Percentiles rank a stretch among this genome's conserved stretches.
phyloP scores from a whole-genome alignment of 352 stramenopile genomes.

The Pythium chondricola region DNA sequence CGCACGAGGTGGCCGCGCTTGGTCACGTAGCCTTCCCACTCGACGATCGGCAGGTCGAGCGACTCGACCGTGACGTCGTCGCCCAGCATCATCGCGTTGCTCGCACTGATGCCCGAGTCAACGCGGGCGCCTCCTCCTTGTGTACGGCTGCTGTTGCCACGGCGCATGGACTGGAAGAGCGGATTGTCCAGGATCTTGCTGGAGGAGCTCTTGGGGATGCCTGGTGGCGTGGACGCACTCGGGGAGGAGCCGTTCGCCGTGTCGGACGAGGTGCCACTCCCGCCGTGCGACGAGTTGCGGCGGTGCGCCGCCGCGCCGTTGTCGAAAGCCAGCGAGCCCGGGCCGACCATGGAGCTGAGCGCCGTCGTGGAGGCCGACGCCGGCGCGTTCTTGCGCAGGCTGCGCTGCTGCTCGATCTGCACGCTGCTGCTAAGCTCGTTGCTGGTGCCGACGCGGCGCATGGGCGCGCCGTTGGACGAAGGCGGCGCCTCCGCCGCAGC shows the following conservation, averaged over 20 bases:
- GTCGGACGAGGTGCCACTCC: conserved; percentile 17
- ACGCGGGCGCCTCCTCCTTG: conserved; percentile 30
- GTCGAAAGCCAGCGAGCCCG: conserved; percentile 5
- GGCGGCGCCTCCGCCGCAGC: conserved; percentile 22
- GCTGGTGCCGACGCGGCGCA: conserved; percentile 67
- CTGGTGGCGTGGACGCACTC: conserved; percentile 10
- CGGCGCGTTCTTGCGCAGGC: conserved; percentile 24
- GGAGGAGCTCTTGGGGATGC: conserved; percentile 33
- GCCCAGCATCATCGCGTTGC: conserved; percentile 16
- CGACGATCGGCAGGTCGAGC: conserved; percentile 78
- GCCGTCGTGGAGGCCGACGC: conserved; percentile 49
- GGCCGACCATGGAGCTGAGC: conserved; percentile 35
- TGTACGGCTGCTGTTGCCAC: conserved; percentile 16
- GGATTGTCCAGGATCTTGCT: conserved; percentile 36
- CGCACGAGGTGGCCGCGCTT: conserved; percentile 82
- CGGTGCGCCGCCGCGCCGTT: conserved; percentile 8
- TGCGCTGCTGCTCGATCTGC: conserved; percentile 26
- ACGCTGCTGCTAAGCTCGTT: conserved; percentile 40
- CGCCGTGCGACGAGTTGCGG: conserved; percentile 21
- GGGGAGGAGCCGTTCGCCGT: conserved; percentile 24
- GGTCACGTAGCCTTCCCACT: conserved; percentile 90
- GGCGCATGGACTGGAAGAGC: conserved; percentile 54
- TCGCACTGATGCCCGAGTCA: conserved; percentile 9
- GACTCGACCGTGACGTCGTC: conserved; percentile 69
- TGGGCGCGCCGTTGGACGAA: conserved; percentile 14